A percentile compares a stretch with the other conserved stretches of the same genome.
Evolutionary conservation across 257 asterid species (phyloP).

Genomic region (Nicotiana otophora): DNA sequence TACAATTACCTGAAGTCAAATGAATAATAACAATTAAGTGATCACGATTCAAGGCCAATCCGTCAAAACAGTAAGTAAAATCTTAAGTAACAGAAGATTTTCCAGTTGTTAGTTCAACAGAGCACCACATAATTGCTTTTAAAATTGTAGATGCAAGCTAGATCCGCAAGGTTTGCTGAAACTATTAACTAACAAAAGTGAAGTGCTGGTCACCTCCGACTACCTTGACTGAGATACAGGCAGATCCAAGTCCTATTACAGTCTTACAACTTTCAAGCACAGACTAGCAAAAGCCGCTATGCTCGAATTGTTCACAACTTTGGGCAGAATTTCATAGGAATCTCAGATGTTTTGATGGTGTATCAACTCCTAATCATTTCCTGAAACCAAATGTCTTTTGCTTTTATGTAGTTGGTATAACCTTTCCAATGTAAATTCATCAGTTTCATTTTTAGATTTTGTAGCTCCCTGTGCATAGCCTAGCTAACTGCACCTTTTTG

Average conservation of each 20-base stretch:
- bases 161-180: neutral
- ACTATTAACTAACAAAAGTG: neutral
- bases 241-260: neutral
- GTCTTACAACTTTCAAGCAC: neutral
- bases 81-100: no score
- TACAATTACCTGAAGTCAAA: constrained; percentile 61
- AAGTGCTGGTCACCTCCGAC: neutral
- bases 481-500: no score
- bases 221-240: neutral
- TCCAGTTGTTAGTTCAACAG: neutral
- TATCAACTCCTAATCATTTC: no score
- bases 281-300: neutral
- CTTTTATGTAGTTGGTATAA: no score
- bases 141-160: constrained; percentile 1
- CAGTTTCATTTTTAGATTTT: neutral
- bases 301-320: neutral
- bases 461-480: neutral
- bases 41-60: neutral
- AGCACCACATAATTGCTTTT: neutral
- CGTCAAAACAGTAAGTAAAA: neutral
- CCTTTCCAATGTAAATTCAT: neutral
- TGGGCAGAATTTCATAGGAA: neutral
- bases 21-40: neutral
- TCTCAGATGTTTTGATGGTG: no score
- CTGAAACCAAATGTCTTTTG: no score